phyloP scores from a whole-genome alignment of 2,329 filamentous ascomycete species.

The Colletotrichum higginsianum region DNA sequence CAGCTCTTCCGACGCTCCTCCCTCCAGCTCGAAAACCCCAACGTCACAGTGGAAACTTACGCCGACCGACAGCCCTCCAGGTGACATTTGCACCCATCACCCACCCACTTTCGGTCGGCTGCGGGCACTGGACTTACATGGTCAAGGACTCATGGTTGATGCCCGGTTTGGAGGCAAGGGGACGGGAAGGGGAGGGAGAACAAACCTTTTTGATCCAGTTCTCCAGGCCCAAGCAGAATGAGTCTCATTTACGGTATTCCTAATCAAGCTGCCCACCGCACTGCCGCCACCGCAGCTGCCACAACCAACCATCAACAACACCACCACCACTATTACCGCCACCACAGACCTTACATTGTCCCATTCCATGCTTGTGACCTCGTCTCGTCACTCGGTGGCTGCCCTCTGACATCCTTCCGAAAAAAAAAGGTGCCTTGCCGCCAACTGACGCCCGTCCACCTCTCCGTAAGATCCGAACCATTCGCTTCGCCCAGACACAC shows the following conservation, averaged over 20 bases:
- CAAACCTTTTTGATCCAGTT: background rate
- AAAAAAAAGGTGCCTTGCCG: slow-evolving; percentile 27
- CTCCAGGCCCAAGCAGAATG: background rate
- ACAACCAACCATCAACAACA: slow-evolving; percentile 1
- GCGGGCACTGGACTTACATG: slow-evolving; percentile 12
- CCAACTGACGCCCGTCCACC: slow-evolving; percentile 25
- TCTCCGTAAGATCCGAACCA: slow-evolving; percentile 33
- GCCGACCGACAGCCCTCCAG: background rate
- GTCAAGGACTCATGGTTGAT: background rate
- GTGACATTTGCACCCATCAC: slow-evolving; percentile 4
- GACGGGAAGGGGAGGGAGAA: background rate
- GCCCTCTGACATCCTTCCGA: slow-evolving; percentile 5
- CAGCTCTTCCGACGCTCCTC: background rate
- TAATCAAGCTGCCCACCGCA: too few relatives aligned
- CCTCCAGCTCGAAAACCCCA: background rate
- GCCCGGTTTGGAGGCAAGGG: slow-evolving; percentile 2
- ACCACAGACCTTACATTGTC: slow-evolving; percentile 6
- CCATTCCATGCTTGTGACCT: slow-evolving; percentile 35
- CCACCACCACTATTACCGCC: slow-evolving; percentile 4
- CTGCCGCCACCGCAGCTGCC: slow-evolving; percentile 1
- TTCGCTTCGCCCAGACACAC: slow-evolving; percentile 20
- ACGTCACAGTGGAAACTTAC: background rate
- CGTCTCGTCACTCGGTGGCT: slow-evolving; percentile 17
- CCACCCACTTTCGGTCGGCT: slow-evolving; percentile 4
- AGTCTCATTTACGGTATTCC: background rate